These are phyloP conservation scores for Herpetomonas tarakana DNA, from an alignment of 208 protist species.

Conservation along the genomic window DNA sequence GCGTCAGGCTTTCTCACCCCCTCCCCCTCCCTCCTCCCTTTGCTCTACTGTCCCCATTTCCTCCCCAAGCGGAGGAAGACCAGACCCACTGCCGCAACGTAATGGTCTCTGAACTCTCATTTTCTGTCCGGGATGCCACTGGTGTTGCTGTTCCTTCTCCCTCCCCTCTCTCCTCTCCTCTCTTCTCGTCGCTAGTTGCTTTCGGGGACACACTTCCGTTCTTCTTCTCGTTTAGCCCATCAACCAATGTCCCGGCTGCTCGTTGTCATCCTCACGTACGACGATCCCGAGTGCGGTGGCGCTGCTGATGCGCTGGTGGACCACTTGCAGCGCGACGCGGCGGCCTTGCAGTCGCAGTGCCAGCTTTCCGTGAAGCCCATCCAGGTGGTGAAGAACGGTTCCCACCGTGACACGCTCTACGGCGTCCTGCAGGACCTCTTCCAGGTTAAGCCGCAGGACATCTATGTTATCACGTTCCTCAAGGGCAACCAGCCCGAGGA, in stretches of 20 bases:
- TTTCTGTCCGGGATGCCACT: too few species aligned
- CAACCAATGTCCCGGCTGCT: conserved; percentile 40
- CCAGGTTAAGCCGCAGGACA: conserved; percentile 69
- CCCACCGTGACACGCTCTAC: conserved; percentile 74
- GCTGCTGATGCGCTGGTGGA: conserved; percentile 80
- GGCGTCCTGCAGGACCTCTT: conserved; percentile 67
- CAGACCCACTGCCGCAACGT: too few species aligned
- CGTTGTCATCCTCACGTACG: conserved; percentile 79
- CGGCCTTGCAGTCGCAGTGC: conserved; percentile 36
- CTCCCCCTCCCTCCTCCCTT: too few species aligned
- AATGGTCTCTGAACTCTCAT: too few species aligned
- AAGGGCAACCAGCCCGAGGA: conserved; percentile 80
- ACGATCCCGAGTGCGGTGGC: conserved; percentile 85
- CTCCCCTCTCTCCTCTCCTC: too few species aligned
- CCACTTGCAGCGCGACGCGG: conserved; percentile 68
- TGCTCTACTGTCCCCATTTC: too few species aligned
- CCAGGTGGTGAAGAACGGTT: conserved; percentile 49
- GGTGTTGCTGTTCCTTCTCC: too few species aligned
- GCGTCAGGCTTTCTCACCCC: too few species aligned
- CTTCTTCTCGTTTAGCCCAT: too few species aligned
- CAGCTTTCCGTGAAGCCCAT: conserved; percentile 66
- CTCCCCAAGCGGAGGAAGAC: too few species aligned
- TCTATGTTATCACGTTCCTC: conserved; percentile 77
- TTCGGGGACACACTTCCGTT: too few species aligned
- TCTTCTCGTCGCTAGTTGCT: too few species aligned